Percentiles rank a stretch among this genome's conserved stretches.
phyloP scores from a whole-genome alignment of 148 eudicot genomes.

The Polygonum maritimum region DNA sequence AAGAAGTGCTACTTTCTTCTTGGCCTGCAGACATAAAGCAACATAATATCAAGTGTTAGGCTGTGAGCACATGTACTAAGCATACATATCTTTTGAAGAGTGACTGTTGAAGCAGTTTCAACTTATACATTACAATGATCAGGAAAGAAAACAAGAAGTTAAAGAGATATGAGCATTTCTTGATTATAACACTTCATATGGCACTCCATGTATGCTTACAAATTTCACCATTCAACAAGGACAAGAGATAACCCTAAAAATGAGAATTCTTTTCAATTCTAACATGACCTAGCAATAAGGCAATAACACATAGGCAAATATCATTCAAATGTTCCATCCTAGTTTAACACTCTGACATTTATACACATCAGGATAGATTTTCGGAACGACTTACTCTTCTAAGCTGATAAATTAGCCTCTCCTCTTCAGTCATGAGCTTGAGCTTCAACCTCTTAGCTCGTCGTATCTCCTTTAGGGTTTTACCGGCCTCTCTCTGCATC shows the following conservation, averaged over 20 bases:
- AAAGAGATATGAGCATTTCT: background rate
- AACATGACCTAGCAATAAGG: background rate
- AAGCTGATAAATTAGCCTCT: constrained; percentile 71
- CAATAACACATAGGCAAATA: background rate
- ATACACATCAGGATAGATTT: background rate
- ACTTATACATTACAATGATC: background rate
- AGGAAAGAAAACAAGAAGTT: background rate
- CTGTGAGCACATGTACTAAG: background rate
- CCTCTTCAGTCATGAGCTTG: constrained; percentile 96
- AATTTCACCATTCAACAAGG: background rate
- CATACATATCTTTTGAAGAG: background rate
- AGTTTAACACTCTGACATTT: background rate
- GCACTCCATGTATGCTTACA: background rate
- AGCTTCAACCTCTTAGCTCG: constrained; percentile 63
- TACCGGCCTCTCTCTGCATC: constrained; percentile 83
- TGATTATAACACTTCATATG: background rate
- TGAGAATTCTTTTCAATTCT: background rate
- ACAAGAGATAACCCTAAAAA: background rate
- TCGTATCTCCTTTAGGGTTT: constrained; percentile 72
- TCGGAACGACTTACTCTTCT: constrained; percentile 45
- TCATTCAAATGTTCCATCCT: background rate
- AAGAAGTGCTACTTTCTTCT: constrained; percentile 94
- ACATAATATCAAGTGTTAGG: background rate
- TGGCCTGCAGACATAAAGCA: constrained; percentile 50
- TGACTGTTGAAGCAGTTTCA: background rate